Evolutionary conservation across 2,329 filamentous ascomycete species (phyloP).

Genomic region (Pyrenophora graminea): DNA sequence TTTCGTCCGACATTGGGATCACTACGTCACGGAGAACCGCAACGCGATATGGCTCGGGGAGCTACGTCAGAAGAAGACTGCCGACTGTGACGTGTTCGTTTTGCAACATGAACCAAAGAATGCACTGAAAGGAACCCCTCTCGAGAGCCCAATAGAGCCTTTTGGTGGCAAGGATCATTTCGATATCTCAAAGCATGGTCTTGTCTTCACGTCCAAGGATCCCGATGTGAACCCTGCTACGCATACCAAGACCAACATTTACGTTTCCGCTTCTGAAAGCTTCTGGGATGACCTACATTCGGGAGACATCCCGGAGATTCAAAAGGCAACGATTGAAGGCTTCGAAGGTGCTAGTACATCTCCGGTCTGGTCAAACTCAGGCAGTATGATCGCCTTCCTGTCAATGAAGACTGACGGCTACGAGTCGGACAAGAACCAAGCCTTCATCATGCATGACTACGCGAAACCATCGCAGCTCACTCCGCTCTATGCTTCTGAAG

Average conservation of each 20-base stretch:
- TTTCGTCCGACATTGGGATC: conserved; percentile 83
- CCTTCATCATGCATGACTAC: conserved; percentile 68
- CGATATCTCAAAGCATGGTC: conserved; percentile 67
- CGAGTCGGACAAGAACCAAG: conserved; percentile 75
- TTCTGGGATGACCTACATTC: conserved; percentile 51
- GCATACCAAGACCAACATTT: conserved; percentile 81
- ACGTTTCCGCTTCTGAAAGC: conserved; percentile 64
- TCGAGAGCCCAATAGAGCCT: conserved; percentile 72
- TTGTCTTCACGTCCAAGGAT: conserved; percentile 77
- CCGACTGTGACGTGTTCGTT: conserved; percentile 1
- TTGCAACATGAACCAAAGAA: conserved; percentile 58
- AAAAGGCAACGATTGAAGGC: conserved; percentile 60
- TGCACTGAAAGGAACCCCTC: conserved; percentile 61
- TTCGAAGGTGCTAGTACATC: conserved; percentile 67
- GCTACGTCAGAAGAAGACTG: conserved; percentile 45
- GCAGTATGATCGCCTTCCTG: conserved; percentile 72
- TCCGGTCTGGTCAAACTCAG: conserved; percentile 76
- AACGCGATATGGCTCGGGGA: conserved; percentile 75
- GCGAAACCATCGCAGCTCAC: conserved; percentile 58
- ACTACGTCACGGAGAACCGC: conserved; percentile 70
- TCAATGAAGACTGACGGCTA: conserved; percentile 78
- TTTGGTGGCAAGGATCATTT: conserved; percentile 84
- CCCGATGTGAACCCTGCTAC: conserved; percentile 71
- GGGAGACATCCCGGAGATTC: conserved; percentile 43
- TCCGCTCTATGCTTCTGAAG: conserved; percentile 65